A percentile compares a stretch with the other conserved stretches of the same genome.
Evolutionary conservation across 768 basidiomycete species (phyloP).

Genomic region (Mycena epipterygia): DNA sequence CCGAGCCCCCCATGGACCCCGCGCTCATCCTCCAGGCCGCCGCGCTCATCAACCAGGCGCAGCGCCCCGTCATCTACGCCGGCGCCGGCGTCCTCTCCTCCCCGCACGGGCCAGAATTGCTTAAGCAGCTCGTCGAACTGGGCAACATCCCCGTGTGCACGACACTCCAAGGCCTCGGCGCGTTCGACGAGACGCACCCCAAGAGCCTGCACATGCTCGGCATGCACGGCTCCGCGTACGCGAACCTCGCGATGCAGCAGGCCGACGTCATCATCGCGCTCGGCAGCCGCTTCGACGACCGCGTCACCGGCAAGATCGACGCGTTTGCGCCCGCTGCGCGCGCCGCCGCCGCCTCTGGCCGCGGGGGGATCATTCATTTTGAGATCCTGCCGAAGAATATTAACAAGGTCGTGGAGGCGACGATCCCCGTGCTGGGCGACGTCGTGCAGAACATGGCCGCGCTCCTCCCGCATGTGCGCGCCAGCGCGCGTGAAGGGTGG

Average conservation of each 20-base stretch:
- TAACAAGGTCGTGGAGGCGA: conserved; percentile 98
- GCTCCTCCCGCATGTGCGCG: conserved; percentile 84
- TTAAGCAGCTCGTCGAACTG: conserved; percentile 80
- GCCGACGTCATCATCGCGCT: conserved; percentile 99
- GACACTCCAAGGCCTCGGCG: conserved; percentile 95
- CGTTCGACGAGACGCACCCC: conserved; percentile 92
- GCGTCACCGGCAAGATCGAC: conserved; percentile 93
- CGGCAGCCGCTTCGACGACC: conserved; percentile 97
- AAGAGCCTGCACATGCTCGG: conserved; percentile 96
- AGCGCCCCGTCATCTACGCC: conserved; percentile 93
- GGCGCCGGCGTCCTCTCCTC: conserved; percentile 92
- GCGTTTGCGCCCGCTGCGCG: conserved; percentile 92
- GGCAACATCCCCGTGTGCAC: conserved; percentile 99
- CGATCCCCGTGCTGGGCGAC: conserved; percentile 94
- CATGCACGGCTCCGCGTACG: conserved; percentile 98
- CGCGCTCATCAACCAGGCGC: conserved; percentile 90
- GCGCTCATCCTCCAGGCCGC: conserved; percentile 87
- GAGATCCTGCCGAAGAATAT: conserved; percentile 99
- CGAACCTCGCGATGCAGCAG: conserved; percentile 97
- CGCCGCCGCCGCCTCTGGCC: conserved; percentile 86
- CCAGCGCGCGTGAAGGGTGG: conserved; percentile 80
- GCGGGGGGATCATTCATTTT: conserved; percentile 98
- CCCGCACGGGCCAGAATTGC: conserved; percentile 84
- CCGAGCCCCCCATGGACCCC: conserved; percentile 71
- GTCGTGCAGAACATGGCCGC: conserved; percentile 86